phyloP scores from a whole-genome alignment of 2,329 filamentous ascomycete species.

The Polychaeton citri region DNA sequence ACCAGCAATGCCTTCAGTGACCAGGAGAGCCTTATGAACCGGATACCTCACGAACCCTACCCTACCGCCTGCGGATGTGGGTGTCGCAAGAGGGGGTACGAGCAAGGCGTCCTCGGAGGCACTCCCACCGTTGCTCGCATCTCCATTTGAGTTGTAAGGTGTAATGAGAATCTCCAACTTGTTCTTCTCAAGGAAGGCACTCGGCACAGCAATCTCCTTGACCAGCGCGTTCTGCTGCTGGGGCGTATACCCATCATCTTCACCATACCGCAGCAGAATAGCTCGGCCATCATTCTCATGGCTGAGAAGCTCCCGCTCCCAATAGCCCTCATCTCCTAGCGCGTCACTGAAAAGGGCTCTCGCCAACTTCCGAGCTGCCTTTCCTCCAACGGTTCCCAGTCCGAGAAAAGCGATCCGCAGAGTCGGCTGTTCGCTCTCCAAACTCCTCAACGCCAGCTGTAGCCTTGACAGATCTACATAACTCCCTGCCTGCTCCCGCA shows the following conservation, averaged over 20 bases:
- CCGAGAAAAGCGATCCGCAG: conserved; percentile 41
- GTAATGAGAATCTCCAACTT: conserved; percentile 52
- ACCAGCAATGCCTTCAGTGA: conserved; percentile 59
- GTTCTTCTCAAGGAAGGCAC: conserved; percentile 45
- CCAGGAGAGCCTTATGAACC: conserved; percentile 67
- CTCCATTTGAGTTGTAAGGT: conserved; percentile 33
- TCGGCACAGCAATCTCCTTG: conserved; percentile 50
- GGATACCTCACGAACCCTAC: conserved; percentile 61
- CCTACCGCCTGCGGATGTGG: conserved; percentile 48
- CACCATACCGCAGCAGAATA: conserved; percentile 37
- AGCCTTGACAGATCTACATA: conserved; percentile 56
- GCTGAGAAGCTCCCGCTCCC: conserved; percentile 30
- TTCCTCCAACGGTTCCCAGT: conserved; percentile 19
- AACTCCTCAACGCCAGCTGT: conserved; percentile 55
- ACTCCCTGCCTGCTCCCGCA: conserved; percentile 48
- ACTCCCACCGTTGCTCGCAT: conserved; percentile 2
- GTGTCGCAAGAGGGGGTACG: conserved; percentile 61
- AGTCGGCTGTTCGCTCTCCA: conserved; percentile 41
- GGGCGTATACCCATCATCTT: conserved; percentile 32
- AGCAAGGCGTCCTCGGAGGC: conserved; percentile 49
- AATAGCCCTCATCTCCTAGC: conserved; percentile 25
- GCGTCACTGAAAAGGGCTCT: conserved; percentile 43
- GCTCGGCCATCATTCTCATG: conserved; percentile 21
- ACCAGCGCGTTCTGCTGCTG: conserved; percentile 38
- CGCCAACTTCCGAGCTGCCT: conserved; percentile 51